Evolutionary conservation across 164 flowering plant genomes (phyloP), one percentile per base, ranked within the genome.

Genomic region (Houttuynia cordata): DNA sequence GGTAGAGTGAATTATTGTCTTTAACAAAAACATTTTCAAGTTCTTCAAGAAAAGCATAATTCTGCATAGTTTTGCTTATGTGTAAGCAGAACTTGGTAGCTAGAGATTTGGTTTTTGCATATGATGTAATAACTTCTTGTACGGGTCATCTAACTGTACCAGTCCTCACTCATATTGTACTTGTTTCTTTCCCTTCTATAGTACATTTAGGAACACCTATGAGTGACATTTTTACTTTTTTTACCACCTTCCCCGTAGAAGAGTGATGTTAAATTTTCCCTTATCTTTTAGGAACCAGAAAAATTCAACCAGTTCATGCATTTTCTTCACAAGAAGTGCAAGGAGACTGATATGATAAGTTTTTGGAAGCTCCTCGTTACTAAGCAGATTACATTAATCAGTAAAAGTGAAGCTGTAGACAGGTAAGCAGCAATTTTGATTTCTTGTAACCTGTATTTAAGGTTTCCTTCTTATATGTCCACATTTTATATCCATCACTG

Each of bases 281-380:
- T 45, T 45, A 8, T 45, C 14, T 45, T 45, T 56, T 71, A 88
- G 96, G 91, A 88, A 66, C 89, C 91, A 14, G 79, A 77, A 45
- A 79, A 80, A 66, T 91, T 86, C 83, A 91, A 91, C n/a, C 78
- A 82, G 61, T 86, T 88, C 64, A 69, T 91, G 54, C 74, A n/a
- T 10, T 68, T 68, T 50, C 76, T 85, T 54, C 47, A 52, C 53
- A 73, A 70, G 34, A 79, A 70, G 66, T 85, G 88, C 72, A 71
- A 59, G 59, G 74, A 80, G 62, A 73, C 76, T 51, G 47, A 72
- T 64, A 73, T 80, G 18, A 53, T 39, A 19, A 66, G 65, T 68
- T 83, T 91, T 60, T 76, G 71, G 41, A 75, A 82, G 47, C 78
- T 67, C 41, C 84, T 91, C 56, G 74, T 64, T 24, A 72, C 84